Conservation (phyloP, 192 early-diverging fungal genomes). For the Coemansia sp. region DNA sequence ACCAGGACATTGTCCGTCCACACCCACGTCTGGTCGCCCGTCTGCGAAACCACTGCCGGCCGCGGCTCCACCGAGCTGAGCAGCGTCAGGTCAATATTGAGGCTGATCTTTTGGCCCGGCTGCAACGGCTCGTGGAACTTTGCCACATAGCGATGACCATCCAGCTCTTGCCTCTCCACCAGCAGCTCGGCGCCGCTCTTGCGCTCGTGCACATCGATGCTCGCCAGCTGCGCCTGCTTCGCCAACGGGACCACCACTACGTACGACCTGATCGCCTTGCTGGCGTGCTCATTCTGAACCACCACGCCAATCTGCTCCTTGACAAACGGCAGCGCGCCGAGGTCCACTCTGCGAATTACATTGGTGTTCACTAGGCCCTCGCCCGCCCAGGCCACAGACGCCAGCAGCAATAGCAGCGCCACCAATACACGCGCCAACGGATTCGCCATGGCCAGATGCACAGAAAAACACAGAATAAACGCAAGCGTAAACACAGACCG, state of each 20-base stretch:
- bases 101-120: slow-evolving; percentile 54
- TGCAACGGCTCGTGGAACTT: slow-evolving; percentile 29
- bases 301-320: slow-evolving; percentile 49
- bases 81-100: slow-evolving; percentile 53
- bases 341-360: slow-evolving; percentile 37
- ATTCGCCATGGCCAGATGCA: too few species aligned
- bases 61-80: slow-evolving; percentile 46
- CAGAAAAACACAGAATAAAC: too few species aligned
- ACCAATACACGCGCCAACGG: not conserved
- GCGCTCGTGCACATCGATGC: slow-evolving; percentile 34
- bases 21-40: slow-evolving; percentile 59
- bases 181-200: slow-evolving; percentile 31
- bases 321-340: slow-evolving; percentile 28
- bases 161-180: not conserved
- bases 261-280: slow-evolving; percentile 22
- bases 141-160: slow-evolving; percentile 5
- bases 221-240: slow-evolving; percentile 17
- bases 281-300: slow-evolving; percentile 35
- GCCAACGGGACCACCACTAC: slow-evolving; percentile 7
- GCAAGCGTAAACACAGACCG: too few species aligned
- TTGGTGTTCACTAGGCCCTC: slow-evolving; percentile 40
- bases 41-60: slow-evolving; percentile 55
- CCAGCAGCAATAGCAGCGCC: not conserved
- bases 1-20: slow-evolving; percentile 60
- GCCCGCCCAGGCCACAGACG: not conserved